These are phyloP conservation scores for Podospora sp. DNA, from an alignment of 495 filamentous ascomycete genomes.

Conservation along the genomic window DNA sequence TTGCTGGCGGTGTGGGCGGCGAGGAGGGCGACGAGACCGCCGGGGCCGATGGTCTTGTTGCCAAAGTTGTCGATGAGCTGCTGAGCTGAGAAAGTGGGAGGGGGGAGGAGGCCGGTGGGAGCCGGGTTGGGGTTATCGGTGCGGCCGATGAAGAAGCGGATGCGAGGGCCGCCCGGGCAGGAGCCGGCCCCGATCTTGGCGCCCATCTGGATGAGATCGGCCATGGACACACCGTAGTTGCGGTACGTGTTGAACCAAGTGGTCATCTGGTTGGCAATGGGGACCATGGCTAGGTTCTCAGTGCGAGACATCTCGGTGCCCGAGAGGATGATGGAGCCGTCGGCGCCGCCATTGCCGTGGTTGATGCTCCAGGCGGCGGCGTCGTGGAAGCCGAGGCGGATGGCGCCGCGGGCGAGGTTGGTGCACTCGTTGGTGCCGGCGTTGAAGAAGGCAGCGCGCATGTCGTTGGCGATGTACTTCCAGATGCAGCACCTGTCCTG, in stretches of 20 bases:
- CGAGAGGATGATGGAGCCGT: conserved; percentile 14
- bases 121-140: conserved; percentile 14
- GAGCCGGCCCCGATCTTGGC: conserved; percentile 16
- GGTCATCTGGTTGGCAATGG: background rate
- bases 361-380: conserved; percentile 12
- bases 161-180: conserved; percentile 17
- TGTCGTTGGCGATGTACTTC: conserved; percentile 19
- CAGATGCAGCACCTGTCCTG: conserved; percentile 17
- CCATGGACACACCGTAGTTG: conserved; percentile 14
- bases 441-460: conserved; percentile 12
- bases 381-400: conserved; percentile 20
- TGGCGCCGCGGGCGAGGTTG: conserved; percentile 15
- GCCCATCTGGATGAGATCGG: conserved; percentile 17
- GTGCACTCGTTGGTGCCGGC: background rate
- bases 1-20: conserved; percentile 7
- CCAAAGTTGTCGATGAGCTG: background rate
- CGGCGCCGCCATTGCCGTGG: conserved; percentile 10
- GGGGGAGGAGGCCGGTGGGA: conserved; percentile 10
- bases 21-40: conserved; percentile 15
- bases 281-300: background rate
- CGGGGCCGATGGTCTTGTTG: conserved; percentile 17
- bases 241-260: conserved; percentile 17
- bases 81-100: background rate
- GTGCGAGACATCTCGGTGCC: conserved; percentile 9
- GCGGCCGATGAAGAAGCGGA: conserved; percentile 15